phyloP scores from a whole-genome alignment of 768 basidiomycete species.

The Rhodosporidiobolus sp. region DNA sequence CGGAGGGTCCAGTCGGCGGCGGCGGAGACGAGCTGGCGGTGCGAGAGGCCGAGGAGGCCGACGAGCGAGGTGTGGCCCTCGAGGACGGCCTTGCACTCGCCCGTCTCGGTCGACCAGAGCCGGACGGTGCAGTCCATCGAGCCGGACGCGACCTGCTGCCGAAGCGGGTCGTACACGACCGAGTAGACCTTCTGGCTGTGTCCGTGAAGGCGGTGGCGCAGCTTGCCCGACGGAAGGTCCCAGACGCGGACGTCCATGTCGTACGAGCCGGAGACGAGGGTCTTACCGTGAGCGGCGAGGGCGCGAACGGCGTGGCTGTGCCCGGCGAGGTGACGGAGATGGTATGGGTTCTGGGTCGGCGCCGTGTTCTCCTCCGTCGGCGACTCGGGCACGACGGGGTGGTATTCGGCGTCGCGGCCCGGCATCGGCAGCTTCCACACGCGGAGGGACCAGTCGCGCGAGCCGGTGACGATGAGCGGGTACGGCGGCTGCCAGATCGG shows the following conservation, averaged over 20 bases:
- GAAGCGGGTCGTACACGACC: conserved; percentile 79
- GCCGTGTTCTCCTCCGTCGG: conserved; percentile 47
- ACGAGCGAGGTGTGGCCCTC: conserved; percentile 93
- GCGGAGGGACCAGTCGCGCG: conserved; percentile 63
- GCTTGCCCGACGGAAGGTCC: conserved; percentile 54
- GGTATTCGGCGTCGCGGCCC: conserved; percentile 71
- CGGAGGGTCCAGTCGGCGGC: conserved; percentile 94
- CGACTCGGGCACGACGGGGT: conserved; percentile 60
- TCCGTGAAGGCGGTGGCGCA: conserved; percentile 73
- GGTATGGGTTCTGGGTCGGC: conserved; percentile 75
- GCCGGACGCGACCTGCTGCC: conserved; percentile 89
- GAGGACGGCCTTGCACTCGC: conserved; percentile 72
- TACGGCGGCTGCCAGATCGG: conserved; percentile 61
- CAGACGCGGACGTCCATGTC: conserved; percentile 62
- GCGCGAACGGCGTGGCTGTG: conserved; percentile 79
- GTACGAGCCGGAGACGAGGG: conserved; percentile 84
- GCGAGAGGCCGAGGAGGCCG: conserved; percentile 82
- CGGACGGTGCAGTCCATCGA: conserved; percentile 98
- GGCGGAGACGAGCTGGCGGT: conserved; percentile 87
- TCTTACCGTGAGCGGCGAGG: conserved; percentile 69
- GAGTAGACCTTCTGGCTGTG: conserved; percentile 88
- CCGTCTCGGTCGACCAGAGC: conserved; percentile 83
- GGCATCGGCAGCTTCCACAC: conserved; percentile 68
- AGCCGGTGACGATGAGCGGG: conserved; percentile 69
- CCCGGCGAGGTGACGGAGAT: conserved; percentile 73